Evolutionary conservation across 768 basidiomycete species (phyloP), one percentile per base, ranked within the genome.

Genomic region (Symmetrospora coprosmae): DNA sequence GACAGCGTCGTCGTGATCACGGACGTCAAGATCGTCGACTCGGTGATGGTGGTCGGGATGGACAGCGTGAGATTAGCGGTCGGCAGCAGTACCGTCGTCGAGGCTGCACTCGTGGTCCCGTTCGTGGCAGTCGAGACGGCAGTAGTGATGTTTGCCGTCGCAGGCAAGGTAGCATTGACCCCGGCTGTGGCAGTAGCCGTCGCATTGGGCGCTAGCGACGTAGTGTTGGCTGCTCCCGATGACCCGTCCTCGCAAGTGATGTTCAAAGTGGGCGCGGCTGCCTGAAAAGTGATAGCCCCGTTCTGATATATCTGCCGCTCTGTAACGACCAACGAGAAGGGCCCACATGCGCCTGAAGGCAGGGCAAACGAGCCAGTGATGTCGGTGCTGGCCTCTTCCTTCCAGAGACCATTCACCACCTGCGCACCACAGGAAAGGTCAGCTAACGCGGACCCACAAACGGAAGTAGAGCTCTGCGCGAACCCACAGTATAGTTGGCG

Each of bases 231-330:
- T n/a, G n/a, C n/a, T n/a, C n/a, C n/a, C n/a, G n/a, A n/a, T n/a
- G n/a, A n/a, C n/a, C n/a, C n/a, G n/a, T n/a, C n/a, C n/a, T n/a
- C 19, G 31, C 55, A 58, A 31, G 37, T 30, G 2, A 58, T 47
- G 23, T 58, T 43, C 4, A 58, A 5, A 21, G 40, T n/a, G 23
- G 55, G 55, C 23, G 41, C n/a, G 37, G 55, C 55, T 21, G 55
- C 55, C 37, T 58, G 55, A 21, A 58, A 58, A 8, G 19, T 17
- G 19, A 58, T 58, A 2, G 55, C 55, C 13, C 31, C 40, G 43
- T 47, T 58, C 30, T 58, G 55, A 33, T 45, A 58, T 2, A 58
- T 33, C 43, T 58, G 55, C 31, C 46, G 55, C 37, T 58, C 55
- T n/a, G 21, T 46, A n/a, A 58, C 43, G 38, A 14, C 27, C 3